Conservation (phyloP, 1,139 yeast species). For the Suhomyces kunorum region DNA sequence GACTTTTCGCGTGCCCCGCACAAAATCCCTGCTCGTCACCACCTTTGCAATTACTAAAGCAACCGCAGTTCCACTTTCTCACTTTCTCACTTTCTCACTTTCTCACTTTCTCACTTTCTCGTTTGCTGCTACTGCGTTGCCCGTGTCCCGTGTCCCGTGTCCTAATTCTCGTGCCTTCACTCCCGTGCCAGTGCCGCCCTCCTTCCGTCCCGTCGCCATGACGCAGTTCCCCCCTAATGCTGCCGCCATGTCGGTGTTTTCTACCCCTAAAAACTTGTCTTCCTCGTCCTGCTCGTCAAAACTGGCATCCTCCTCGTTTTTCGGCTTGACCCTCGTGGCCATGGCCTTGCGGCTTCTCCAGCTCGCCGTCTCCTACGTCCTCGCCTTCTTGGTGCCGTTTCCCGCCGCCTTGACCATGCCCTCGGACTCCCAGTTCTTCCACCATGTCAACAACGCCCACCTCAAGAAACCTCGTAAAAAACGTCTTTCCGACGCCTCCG, state of each 20-base stretch:
- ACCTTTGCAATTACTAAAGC: not conserved
- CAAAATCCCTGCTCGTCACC: not conserved
- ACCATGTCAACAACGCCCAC: slow-evolving; percentile 7
- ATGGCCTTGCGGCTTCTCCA: slow-evolving; percentile 20
- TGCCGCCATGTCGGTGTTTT: too few species aligned
- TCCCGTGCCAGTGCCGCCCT: not conserved
- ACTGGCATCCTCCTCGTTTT: slow-evolving; percentile 10
- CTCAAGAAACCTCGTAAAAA: slow-evolving; percentile 1
- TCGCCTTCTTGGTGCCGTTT: slow-evolving; percentile 14
- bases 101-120: not conserved
- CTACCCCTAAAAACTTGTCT: slow-evolving; percentile 1
- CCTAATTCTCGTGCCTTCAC: too few species aligned
- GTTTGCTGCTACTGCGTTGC: too few species aligned
- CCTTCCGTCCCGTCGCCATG: too few species aligned
- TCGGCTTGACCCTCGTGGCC: slow-evolving; percentile 17
- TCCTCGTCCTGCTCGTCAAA: not conserved
- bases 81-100: not conserved
- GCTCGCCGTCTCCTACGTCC: slow-evolving; percentile 15
- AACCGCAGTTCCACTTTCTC: not conserved
- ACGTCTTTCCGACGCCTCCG: not conserved
- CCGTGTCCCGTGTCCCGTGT: too few species aligned
- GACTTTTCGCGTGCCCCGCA: not conserved
- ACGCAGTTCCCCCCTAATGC: too few species aligned
- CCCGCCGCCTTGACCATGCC: slow-evolving; percentile 12
- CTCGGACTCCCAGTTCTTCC: slow-evolving; percentile 12